Evolutionary conservation across 192 early-diverging fungal species (phyloP).

Genomic region (Coemansia sp.): DNA sequence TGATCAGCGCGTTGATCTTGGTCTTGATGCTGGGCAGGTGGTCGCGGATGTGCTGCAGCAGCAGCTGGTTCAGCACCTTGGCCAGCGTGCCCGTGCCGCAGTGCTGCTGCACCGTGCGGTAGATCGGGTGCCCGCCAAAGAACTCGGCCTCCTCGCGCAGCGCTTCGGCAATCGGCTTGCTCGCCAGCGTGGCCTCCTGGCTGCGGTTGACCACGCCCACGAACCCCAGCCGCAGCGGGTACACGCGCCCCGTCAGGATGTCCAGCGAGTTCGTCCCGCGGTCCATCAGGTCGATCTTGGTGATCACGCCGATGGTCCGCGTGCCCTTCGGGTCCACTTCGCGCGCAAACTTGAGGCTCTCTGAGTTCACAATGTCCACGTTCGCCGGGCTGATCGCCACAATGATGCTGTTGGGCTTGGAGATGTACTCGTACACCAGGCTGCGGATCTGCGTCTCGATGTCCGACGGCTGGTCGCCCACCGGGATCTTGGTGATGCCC

Average conservation of each 20-base stretch:
- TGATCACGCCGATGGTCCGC: slow-evolving; percentile 77
- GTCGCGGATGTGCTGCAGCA: slow-evolving; percentile 79
- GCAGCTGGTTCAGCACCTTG: slow-evolving; percentile 68
- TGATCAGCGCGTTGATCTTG: slow-evolving; percentile 71
- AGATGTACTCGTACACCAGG: slow-evolving; percentile 75
- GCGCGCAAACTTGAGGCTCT: slow-evolving; percentile 82
- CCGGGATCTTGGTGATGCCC: slow-evolving; percentile 73
- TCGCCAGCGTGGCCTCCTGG: slow-evolving; percentile 73
- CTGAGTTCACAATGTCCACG: slow-evolving; percentile 78
- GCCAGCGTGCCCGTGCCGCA: slow-evolving; percentile 72
- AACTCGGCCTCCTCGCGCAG: slow-evolving; percentile 65
- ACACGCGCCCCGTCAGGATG: slow-evolving; percentile 71
- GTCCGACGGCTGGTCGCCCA: slow-evolving; percentile 80
- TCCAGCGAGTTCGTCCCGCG: slow-evolving; percentile 79
- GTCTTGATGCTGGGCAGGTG: slow-evolving; percentile 75
- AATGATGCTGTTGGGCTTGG: slow-evolving; percentile 83
- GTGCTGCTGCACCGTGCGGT: slow-evolving; percentile 65
- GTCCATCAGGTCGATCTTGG: slow-evolving; percentile 86
- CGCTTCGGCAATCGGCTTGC: slow-evolving; percentile 71
- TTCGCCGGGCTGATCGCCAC: slow-evolving; percentile 81
- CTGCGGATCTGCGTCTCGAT: slow-evolving; percentile 79
- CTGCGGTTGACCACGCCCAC: slow-evolving; percentile 81
- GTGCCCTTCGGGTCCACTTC: slow-evolving; percentile 79
- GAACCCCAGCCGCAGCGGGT: slow-evolving; percentile 77
- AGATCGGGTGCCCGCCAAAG: slow-evolving; percentile 70